Evolutionary conservation across 2,329 filamentous ascomycete genomes (phyloP).

Genomic region (Colletotrichum camelliae): DNA sequence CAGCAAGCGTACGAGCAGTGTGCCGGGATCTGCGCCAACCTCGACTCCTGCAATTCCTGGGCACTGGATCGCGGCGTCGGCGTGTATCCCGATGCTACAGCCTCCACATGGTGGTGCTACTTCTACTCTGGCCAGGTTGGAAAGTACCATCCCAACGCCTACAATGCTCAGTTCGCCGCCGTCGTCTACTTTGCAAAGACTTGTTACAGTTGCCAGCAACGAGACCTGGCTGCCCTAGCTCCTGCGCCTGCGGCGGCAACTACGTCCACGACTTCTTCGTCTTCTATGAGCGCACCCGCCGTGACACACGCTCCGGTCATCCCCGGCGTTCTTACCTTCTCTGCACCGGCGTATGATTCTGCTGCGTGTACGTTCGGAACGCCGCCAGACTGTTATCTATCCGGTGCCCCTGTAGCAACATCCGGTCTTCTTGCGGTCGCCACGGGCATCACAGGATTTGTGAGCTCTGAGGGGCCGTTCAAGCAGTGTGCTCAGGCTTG

Average conservation of each 20-base stretch:
- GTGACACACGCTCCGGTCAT: neutral
- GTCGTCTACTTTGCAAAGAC: neutral
- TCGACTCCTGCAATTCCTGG: neutral
- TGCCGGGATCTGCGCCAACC: neutral
- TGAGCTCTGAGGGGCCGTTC: neutral
- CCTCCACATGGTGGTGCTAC: neutral
- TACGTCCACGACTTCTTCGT: neutral
- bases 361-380: neutral
- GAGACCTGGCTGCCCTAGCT: neutral
- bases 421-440: neutral
- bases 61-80: neutral
- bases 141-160: neutral
- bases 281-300: neutral
- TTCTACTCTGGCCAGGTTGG: neutral
- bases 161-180: neutral
- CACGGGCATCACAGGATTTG: neutral
- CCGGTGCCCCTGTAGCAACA: neutral
- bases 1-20: neutral
- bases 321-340: neutral
- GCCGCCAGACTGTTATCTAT: neutral
- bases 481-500: neutral
- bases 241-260: neutral
- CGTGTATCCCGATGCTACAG: neutral
- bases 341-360: neutral
- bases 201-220: neutral